Evolutionary conservation across 1,284 basidiomycete genomes (phyloP).

Genomic region (Boletus semigastroideus): DNA sequence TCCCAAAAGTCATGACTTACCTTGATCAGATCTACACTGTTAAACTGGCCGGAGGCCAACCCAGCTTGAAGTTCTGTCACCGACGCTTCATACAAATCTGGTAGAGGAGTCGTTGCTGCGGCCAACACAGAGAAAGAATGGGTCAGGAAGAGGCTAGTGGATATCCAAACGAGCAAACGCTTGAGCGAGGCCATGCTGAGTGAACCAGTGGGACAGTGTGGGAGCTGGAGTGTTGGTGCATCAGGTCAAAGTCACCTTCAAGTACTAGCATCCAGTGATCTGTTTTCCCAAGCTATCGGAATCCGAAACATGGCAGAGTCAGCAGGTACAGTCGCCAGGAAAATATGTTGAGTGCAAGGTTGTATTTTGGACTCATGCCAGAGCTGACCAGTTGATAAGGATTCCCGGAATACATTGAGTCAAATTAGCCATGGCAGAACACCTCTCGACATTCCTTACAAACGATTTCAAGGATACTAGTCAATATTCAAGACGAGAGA

Average conservation of each 20-base stretch:
- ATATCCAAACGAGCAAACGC: neutral
- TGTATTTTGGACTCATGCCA: neutral
- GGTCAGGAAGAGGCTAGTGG: neutral
- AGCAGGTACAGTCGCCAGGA: neutral
- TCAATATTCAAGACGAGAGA: neutral
- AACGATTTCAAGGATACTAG: neutral
- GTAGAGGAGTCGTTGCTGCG: neutral
- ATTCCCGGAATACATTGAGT: neutral
- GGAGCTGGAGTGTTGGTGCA: neutral
- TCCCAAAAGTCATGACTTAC: neutral
- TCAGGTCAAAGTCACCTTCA: neutral
- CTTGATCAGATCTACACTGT: neutral
- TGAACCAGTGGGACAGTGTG: neutral
- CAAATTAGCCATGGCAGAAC: neutral
- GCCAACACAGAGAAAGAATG: neutral
- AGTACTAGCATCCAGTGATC: neutral
- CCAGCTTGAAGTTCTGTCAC: neutral
- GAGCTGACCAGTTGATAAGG: neutral
- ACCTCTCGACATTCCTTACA: neutral
- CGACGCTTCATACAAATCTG: neutral
- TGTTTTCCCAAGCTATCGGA: neutral
- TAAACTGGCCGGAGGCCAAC: neutral
- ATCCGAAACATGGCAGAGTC: neutral
- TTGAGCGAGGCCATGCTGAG: neutral
- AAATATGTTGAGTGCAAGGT: neutral